phyloP scores from a whole-genome alignment of 2,329 filamentous ascomycete genomes.

The Aspergillus jensenii region DNA sequence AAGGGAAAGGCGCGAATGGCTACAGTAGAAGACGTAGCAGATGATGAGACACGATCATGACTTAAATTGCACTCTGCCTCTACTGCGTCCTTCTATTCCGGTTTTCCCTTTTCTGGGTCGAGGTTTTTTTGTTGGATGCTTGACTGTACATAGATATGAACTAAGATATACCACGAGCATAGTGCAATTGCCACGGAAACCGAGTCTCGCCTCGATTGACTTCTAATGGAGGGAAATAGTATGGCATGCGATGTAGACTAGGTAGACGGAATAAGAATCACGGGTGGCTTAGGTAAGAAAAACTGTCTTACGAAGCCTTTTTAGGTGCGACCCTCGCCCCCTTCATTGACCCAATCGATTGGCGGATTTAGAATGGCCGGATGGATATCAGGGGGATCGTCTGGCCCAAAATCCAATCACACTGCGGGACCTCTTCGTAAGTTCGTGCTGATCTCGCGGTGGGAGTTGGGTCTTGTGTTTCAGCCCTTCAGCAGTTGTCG shows the following conservation, averaged over 20 bases:
- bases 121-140: background rate
- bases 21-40: conserved; percentile 36
- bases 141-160: conserved; percentile 5
- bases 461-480: background rate
- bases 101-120: background rate
- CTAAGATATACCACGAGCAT: conserved; percentile 5
- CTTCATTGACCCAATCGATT: background rate
- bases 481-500: background rate
- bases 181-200: background rate
- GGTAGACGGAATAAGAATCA: background rate
- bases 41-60: conserved; percentile 27
- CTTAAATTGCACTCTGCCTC: conserved; percentile 1
- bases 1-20: conserved; percentile 36
- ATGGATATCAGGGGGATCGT: conserved; percentile 4
- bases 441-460: background rate
- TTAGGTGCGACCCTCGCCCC: background rate
- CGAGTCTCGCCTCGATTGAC: background rate
- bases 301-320: background rate
- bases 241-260: background rate
- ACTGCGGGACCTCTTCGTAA: background rate
- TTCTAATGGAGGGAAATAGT: background rate
- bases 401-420: conserved; percentile 3
- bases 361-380: background rate
- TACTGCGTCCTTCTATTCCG: background rate
- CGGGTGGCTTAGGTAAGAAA: background rate